These are phyloP conservation scores for Acacia melanoxylon DNA, from an alignment of 306 rosid genomes.

Conservation along the genomic window DNA sequence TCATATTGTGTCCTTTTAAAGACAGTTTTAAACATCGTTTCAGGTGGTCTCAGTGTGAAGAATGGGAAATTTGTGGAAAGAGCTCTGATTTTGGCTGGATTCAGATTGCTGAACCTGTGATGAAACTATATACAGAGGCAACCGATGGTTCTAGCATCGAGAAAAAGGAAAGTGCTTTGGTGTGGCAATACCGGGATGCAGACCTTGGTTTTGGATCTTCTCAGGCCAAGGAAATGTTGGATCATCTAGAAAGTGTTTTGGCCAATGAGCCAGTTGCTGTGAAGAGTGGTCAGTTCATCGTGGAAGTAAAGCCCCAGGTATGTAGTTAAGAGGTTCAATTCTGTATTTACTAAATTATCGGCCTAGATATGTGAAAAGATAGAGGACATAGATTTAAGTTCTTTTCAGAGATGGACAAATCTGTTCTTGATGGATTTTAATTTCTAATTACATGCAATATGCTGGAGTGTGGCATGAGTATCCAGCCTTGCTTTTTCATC, in stretches of 20 bases:
- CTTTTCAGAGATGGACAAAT: slow-evolving; percentile 11
- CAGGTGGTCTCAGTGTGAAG: slow-evolving; percentile 60
- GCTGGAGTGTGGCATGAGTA: neutral
- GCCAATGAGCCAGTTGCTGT: slow-evolving; percentile 86
- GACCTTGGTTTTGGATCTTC: slow-evolving; percentile 10
- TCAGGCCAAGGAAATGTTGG: slow-evolving; percentile 75
- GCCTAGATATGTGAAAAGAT: slow-evolving; percentile 1
- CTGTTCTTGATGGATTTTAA: neutral
- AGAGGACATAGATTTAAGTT: neutral
- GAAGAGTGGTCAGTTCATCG: slow-evolving; percentile 75
- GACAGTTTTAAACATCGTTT: slow-evolving; percentile 22
- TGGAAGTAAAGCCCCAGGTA: slow-evolving; percentile 86
- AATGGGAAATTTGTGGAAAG: slow-evolving; percentile 65
- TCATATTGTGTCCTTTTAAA: neutral
- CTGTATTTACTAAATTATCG: slow-evolving; percentile 12
- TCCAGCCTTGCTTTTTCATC: neutral
- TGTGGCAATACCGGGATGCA: neutral
- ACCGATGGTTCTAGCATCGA: neutral
- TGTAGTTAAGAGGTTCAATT: slow-evolving; percentile 19
- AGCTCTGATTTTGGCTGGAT: slow-evolving; percentile 21
- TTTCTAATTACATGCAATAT: neutral
- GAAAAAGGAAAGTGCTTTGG: neutral
- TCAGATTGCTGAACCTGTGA: neutral
- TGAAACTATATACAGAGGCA: neutral
- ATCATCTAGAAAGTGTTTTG: slow-evolving; percentile 84